Evolutionary conservation across 2,329 filamentous ascomycete genomes (phyloP).

Genomic region (Botrytis paeoniae): DNA sequence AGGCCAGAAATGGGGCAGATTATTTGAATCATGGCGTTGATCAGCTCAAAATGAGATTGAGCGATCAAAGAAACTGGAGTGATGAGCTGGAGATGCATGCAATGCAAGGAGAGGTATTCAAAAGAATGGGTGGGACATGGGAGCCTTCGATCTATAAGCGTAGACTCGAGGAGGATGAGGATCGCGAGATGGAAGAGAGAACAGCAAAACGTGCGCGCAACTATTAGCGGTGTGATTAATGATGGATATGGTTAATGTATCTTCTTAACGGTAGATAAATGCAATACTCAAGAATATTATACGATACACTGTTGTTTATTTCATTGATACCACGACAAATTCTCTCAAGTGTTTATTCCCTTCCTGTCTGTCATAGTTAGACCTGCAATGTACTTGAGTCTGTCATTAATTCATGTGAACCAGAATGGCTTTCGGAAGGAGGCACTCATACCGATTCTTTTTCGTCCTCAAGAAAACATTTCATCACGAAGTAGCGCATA

Average conservation of each 20-base stretch:
- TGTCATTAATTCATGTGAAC: neutral
- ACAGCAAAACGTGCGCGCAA: neutral
- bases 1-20: neutral
- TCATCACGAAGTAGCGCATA: fast-evolving
- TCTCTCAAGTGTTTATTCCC: fast-evolving
- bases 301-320: fast-evolving
- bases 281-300: neutral
- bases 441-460: neutral
- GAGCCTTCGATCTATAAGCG: neutral
- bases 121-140: neutral
- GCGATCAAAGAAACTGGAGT: neutral
- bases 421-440: neutral
- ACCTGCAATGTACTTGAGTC: neutral
- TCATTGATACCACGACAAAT: neutral
- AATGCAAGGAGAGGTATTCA: neutral
- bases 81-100: neutral
- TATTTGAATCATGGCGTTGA: neutral
- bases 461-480: fast-evolving
- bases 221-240: neutral
- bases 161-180: neutral
- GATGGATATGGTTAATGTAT: neutral
- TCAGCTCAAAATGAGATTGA: neutral
- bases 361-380: neutral
- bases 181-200: neutral
- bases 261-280: neutral